A percentile compares a stretch with the other conserved stretches of the same genome.
These are phyloP conservation scores for Suillus variegatus DNA, from an alignment of 768 basidiomycete species.

Conservation along the genomic window DNA sequence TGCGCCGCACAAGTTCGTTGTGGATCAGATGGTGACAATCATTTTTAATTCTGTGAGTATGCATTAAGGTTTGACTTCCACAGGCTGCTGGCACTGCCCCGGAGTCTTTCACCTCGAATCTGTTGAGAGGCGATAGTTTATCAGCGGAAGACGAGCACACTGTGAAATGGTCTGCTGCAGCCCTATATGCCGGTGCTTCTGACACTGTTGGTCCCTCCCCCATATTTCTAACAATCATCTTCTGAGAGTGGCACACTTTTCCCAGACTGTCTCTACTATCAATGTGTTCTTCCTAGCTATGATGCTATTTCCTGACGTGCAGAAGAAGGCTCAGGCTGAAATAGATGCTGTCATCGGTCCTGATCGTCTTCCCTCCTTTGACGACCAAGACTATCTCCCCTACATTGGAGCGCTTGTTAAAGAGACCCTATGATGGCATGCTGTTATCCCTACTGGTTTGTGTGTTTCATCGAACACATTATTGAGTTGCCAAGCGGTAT, in stretches of 20 bases:
- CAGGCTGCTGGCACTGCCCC: slow-evolving; percentile 53
- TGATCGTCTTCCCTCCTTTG: slow-evolving; percentile 60
- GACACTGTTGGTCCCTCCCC: background rate
- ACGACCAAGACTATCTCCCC: slow-evolving; percentile 58
- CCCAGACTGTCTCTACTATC: slow-evolving; percentile 11
- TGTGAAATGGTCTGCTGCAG: slow-evolving; percentile 61
- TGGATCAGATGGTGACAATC: slow-evolving; percentile 54
- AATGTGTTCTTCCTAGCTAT: slow-evolving; percentile 9
- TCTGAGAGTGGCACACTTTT: background rate
- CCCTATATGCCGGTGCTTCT: slow-evolving; percentile 26
- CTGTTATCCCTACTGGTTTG: slow-evolving; percentile 40
- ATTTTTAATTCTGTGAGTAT: background rate
- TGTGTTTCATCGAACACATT: slow-evolving; percentile 34
- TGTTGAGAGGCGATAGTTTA: slow-evolving; percentile 53
- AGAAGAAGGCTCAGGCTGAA: slow-evolving; percentile 62
- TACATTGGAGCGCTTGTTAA: slow-evolving; percentile 61
- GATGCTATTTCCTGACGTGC: slow-evolving; percentile 38
- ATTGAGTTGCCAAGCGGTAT: slow-evolving; percentile 33
- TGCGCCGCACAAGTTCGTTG: slow-evolving; percentile 56
- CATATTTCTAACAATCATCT: background rate
- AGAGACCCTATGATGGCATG: slow-evolving; percentile 52
- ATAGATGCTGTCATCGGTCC: slow-evolving; percentile 60
- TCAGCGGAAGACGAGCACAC: slow-evolving; percentile 55
- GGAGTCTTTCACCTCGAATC: slow-evolving; percentile 56
- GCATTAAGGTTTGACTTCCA: background rate